Evolutionary conservation across 1,139 yeast species (phyloP).

Genomic region (Hanseniaspora sp.): DNA sequence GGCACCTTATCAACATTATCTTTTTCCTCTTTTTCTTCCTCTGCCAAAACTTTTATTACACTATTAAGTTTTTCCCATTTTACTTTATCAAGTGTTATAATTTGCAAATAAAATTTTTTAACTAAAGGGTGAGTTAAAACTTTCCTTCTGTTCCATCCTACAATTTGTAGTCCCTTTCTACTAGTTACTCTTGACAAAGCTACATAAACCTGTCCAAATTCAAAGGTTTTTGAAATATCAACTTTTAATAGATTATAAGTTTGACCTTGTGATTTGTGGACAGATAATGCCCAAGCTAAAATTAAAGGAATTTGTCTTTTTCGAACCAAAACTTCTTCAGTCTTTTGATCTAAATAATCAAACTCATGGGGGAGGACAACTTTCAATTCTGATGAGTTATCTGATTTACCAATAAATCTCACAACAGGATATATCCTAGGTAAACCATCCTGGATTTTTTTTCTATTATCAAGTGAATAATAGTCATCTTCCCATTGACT

Average conservation of each 20-base stretch:
- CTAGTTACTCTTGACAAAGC: constrained; percentile 80
- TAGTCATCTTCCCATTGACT: background rate
- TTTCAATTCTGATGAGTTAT: background rate
- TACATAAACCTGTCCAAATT: constrained; percentile 90
- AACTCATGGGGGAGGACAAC: constrained; percentile 38
- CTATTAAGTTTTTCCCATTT: background rate
- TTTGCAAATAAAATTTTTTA: constrained; percentile 41
- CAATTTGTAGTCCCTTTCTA: constrained; percentile 66
- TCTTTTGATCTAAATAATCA: constrained; percentile 47
- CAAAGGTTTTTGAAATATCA: constrained; percentile 67
- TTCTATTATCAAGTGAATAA: no score
- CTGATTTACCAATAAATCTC: background rate
- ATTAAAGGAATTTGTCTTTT: constrained; percentile 72
- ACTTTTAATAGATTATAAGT: constrained; percentile 75
- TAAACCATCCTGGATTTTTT: background rate
- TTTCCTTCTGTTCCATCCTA: constrained; percentile 49
- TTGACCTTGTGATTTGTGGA: constrained; percentile 95
- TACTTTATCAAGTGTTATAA: background rate
- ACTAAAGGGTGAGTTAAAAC: constrained; percentile 58
- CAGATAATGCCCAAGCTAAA: constrained; percentile 89
- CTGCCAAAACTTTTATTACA: no score
- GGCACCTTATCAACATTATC: background rate
- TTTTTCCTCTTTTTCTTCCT: background rate
- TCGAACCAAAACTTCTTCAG: constrained; percentile 42
- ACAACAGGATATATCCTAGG: background rate